Evolutionary conservation across 2,329 filamentous ascomycete species (phyloP).

Genomic region (Aspergillus aculeatus): DNA sequence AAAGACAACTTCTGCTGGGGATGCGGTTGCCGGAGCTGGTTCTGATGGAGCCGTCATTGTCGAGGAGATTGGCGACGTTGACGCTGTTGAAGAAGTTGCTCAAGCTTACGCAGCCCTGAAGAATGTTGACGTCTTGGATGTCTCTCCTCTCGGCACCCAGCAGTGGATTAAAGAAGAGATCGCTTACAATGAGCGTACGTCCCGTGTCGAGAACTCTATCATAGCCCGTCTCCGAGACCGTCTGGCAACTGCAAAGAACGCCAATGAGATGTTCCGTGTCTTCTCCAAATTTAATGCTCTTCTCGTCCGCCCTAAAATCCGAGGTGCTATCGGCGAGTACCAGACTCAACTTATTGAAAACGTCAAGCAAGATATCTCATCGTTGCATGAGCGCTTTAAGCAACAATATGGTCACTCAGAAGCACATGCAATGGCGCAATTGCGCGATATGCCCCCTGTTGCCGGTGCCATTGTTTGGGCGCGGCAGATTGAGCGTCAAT

Average conservation of each 20-base stretch:
- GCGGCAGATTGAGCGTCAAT: conserved; percentile 91
- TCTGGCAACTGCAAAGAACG: conserved; percentile 90
- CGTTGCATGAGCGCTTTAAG: conserved; percentile 94
- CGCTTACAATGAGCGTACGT: conserved; percentile 95
- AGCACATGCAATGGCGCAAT: conserved; percentile 94
- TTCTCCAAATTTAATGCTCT: conserved; percentile 99
- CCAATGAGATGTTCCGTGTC: conserved; percentile 99
- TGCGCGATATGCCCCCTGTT: conserved; percentile 91
- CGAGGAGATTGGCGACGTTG: conserved; percentile 94
- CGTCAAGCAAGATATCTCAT: conserved; percentile 92
- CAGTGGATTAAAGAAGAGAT: conserved; percentile 93
- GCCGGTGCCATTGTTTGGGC: conserved; percentile 98
- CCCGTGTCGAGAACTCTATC: conserved; percentile 97
- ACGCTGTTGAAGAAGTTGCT: conserved; percentile 92
- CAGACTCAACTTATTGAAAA: conserved; percentile 97
- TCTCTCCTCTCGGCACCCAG: conserved; percentile 83
- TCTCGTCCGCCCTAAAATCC: conserved; percentile 97
- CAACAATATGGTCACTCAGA: conserved; percentile 98
- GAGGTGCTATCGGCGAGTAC: conserved; percentile 95
- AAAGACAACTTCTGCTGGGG: conserved; percentile 59
- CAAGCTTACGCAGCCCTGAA: conserved; percentile 92
- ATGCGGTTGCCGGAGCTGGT: conserved; percentile 38
- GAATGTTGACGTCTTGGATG: conserved; percentile 92
- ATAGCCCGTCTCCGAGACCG: conserved; percentile 91
- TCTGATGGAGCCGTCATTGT: conserved; percentile 68